Percentiles rank a stretch among this genome's conserved stretches.
Evolutionary conservation across 768 basidiomycete genomes (phyloP).

Genomic region (Amanita thiersii): DNA sequence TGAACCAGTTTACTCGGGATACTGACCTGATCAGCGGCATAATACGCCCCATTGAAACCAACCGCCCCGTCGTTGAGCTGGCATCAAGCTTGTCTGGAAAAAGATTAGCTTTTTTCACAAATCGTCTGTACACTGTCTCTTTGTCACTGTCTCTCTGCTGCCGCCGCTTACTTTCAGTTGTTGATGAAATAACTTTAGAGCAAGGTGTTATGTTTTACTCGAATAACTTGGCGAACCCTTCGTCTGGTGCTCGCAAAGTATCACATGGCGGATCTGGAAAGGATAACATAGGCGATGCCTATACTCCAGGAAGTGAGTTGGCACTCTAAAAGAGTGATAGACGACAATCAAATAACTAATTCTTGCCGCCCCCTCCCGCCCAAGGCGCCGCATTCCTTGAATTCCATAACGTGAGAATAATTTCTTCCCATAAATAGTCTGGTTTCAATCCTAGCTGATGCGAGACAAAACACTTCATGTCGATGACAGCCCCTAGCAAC

Average conservation of each 20-base stretch:
- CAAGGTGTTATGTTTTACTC: constrained; percentile 72
- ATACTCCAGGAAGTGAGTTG: constrained; percentile 46
- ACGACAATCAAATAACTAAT: constrained; percentile 1
- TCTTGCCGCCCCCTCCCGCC: constrained; percentile 5
- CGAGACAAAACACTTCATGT: background rate
- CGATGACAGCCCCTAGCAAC: constrained; percentile 46
- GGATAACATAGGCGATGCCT: constrained; percentile 46
- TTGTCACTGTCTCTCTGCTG: background rate
- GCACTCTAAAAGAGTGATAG: background rate
- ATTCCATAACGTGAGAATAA: constrained; percentile 48
- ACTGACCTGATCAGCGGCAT: constrained; percentile 41
- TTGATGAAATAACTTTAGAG: too few species aligned
- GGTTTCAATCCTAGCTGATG: constrained; percentile 6
- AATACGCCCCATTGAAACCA: constrained; percentile 14
- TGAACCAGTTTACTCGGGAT: constrained; percentile 28
- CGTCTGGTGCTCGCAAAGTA: constrained; percentile 53
- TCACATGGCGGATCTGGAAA: constrained; percentile 70
- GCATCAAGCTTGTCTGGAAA: constrained; percentile 52
- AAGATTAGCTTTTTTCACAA: constrained; percentile 53
- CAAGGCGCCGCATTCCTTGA: constrained; percentile 64
- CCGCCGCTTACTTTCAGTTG: background rate
- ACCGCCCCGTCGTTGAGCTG: constrained; percentile 38
- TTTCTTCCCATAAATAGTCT: constrained; percentile 1
- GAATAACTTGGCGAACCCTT: constrained; percentile 40
- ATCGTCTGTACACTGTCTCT: constrained; percentile 36